Base-by-base conservation (phyloP, 139 green algal genomes). In the Tetradesmus obliquus region DNA sequence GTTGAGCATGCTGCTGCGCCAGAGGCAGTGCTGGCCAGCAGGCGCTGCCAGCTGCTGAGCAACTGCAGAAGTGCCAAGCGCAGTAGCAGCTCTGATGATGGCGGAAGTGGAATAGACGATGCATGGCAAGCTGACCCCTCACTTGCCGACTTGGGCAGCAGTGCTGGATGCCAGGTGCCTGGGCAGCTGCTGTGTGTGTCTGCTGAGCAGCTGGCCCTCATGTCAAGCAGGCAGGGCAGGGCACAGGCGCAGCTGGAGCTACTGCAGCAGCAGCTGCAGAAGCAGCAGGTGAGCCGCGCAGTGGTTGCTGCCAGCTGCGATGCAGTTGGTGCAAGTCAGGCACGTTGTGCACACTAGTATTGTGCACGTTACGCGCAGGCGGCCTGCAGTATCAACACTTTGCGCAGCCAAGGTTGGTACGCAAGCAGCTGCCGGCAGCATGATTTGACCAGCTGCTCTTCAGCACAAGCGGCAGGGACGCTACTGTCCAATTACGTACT, bases 221-320 rank as follows among this genome's bases (percentile, higher is more conserved):
- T 87, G 82, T n/a, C 55, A 15, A 72, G 54, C 55, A 20, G 19
- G 82, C 55, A 87, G 15, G 82, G 82, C 20, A 87, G 51, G 7
- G 51, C 19, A n/a, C 54, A 87, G 82, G 82, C 54, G n/a, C 20
- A 87, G 55, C 19, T 87, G 55, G 82, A 74, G 82, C 32, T 51
- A 3, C 2, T 87, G 19, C 82, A 87, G 82, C 82, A 87, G 55
- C 24, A 71, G 19, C n/a, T 51, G 20, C n/a, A 51, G 24, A 13
- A 55, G 82, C 82, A 87, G 55, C 55, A 87, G 82, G 82, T 87
- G 10, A 5, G 82, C 0, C 66, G 17, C 17, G 8, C 12, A 19
- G 5, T n/a, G 6, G 17, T n/a, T 76, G 66, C 2, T n/a, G 66
- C 66, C 66, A 76, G 66, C 66, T 76, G 15, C 2, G 19, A 12